Evolutionary conservation across 176 grass and related monocot species (phyloP).

Genomic region (Oryza meyeriana): DNA sequence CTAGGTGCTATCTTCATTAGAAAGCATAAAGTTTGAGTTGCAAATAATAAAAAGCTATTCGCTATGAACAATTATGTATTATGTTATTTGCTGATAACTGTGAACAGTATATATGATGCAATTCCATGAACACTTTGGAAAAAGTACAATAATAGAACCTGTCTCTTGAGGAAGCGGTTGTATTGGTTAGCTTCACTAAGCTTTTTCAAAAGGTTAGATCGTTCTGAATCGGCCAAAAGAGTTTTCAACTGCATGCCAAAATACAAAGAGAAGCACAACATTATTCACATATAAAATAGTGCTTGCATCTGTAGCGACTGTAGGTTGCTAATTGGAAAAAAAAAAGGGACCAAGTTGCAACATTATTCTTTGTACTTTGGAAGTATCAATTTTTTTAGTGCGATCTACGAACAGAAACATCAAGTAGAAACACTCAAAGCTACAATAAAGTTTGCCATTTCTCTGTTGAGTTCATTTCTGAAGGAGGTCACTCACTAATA

Average conservation of each 20-base stretch:
- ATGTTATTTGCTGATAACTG: not conserved
- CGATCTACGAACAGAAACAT: not conserved
- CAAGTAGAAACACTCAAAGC: not conserved
- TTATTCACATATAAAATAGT: constrained; percentile 7
- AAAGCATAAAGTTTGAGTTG: not conserved
- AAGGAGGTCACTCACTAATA: not conserved
- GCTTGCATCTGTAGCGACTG: not conserved
- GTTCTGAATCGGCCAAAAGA: constrained; percentile 76
- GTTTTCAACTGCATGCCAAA: constrained; percentile 67
- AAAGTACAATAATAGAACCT: constrained; percentile 45
- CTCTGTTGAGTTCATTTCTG: not conserved
- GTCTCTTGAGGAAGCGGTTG: constrained; percentile 88
- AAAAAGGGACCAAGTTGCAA: not conserved
- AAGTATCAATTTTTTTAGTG: not conserved
- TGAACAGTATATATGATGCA: not conserved
- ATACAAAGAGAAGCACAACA: constrained; percentile 21
- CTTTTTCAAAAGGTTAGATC: constrained; percentile 70
- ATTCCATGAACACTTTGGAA: not conserved
- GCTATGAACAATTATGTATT: not conserved
- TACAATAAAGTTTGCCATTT: not conserved
- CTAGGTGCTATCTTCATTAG: constrained; percentile 9
- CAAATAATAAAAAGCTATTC: not conserved
- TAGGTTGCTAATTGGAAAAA: not conserved
- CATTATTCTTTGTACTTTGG: not conserved
- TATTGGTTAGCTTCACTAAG: constrained; percentile 98